These are phyloP conservation scores for Hysterangium stoloniferum DNA, from an alignment of 768 basidiomycete species.

Conservation along the genomic window DNA sequence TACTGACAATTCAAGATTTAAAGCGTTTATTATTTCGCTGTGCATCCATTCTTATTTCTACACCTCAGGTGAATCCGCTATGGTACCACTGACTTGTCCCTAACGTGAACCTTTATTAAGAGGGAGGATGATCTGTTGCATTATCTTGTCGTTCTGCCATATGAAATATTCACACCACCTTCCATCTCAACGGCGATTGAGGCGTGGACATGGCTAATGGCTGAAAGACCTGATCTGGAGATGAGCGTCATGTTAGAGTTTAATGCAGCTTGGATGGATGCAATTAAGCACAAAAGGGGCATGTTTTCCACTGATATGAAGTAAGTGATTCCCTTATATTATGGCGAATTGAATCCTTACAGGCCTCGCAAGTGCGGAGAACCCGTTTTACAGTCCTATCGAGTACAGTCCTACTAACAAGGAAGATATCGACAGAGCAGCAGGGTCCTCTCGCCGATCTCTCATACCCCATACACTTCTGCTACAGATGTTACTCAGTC, in stretches of 20 bases:
- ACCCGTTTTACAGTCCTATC: constrained; percentile 82
- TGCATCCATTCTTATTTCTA: constrained; percentile 70
- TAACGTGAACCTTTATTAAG: constrained; percentile 30
- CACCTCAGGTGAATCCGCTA: constrained; percentile 42
- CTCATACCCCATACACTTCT: constrained; percentile 80
- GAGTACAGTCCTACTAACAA: constrained; percentile 89
- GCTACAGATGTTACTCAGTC: constrained; percentile 82
- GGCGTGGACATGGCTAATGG: constrained; percentile 94
- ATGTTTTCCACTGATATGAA: constrained; percentile 77
- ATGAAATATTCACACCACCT: constrained; percentile 81
- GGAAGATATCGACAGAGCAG: constrained; percentile 66
- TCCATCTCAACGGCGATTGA: constrained; percentile 85
- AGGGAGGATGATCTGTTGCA: constrained; percentile 81
- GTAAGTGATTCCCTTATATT: constrained; percentile 39
- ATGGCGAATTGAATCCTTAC: neutral
- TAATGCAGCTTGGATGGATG: constrained; percentile 78
- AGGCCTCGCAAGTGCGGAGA: constrained; percentile 52
- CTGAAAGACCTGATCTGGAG: constrained; percentile 76
- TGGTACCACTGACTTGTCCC: neutral
- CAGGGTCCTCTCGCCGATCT: constrained; percentile 60
- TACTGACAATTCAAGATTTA: constrained; percentile 74
- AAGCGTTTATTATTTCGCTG: constrained; percentile 82
- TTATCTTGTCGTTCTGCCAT: constrained; percentile 80
- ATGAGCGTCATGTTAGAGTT: constrained; percentile 81
- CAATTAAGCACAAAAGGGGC: constrained; percentile 70